These are phyloP conservation scores for Panicum virgatum DNA, from an alignment of 202 grass and related monocot genomes.

Conservation along the genomic window DNA sequence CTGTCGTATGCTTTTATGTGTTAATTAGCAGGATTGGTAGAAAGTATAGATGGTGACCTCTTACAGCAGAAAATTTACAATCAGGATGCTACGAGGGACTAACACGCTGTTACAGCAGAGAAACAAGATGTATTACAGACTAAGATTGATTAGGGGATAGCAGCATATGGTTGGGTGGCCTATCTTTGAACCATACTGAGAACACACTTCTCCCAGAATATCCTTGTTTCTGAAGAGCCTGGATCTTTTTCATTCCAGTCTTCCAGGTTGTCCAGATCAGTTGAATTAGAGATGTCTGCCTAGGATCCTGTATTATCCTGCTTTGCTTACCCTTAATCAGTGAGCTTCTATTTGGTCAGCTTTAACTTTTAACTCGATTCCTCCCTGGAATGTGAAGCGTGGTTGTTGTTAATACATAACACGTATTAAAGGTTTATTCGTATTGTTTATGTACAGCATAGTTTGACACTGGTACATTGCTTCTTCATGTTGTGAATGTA, in stretches of 20 bases:
- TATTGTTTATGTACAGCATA: neutral
- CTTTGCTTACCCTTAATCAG: neutral
- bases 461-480: neutral
- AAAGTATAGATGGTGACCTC: neutral
- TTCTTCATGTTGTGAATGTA: conserved; percentile 22
- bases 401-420: conserved; percentile 4
- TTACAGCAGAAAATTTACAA: neutral
- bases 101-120: neutral
- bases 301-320: neutral
- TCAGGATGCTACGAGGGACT: neutral
- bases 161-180: neutral
- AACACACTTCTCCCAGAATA: neutral
- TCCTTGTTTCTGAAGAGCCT: neutral
- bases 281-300: neutral
- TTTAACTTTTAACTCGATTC: neutral
- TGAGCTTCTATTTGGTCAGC: neutral
- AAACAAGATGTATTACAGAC: neutral
- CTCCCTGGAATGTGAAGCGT: neutral
- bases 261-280: neutral
- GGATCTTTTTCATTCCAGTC: neutral
- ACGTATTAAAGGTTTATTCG: neutral
- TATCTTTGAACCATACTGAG: neutral
- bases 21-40: neutral
- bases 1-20: neutral
- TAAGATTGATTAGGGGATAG: neutral